Evolutionary conservation across 371 early-diverging fungal species (phyloP).

Genomic region (Rhizopus delemar): DNA sequence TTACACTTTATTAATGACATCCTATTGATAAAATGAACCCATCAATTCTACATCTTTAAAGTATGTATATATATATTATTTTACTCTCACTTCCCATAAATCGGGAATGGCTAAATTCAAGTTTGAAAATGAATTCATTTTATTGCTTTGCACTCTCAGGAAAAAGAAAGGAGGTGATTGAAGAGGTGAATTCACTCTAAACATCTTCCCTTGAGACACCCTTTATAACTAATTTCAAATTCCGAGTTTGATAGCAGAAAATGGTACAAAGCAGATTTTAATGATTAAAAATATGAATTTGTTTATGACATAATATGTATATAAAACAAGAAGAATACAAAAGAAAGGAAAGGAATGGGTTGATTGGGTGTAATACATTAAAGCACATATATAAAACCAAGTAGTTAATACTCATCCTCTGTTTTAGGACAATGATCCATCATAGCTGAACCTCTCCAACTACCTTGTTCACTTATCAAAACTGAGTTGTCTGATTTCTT

Average conservation of each 20-base stretch:
- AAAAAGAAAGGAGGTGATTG: not conserved
- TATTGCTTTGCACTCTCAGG: not conserved
- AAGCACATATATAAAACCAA: not conserved
- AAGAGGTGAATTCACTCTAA: no score
- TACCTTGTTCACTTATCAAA: conserved; percentile 18
- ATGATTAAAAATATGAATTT: not conserved
- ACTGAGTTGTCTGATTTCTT: conserved; percentile 20
- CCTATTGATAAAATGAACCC: conserved; percentile 30
- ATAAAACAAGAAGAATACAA: not conserved
- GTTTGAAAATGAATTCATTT: conserved; percentile 47
- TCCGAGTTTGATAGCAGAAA: no score
- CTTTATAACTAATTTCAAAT: no score
- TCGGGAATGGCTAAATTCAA: conserved; percentile 46
- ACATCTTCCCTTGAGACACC: not conserved
- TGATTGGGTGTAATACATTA: not conserved
- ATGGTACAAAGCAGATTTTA: not conserved
- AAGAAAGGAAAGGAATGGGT: not conserved
- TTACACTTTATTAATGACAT: conserved; percentile 72
- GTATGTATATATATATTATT: not conserved
- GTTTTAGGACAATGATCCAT: conserved; percentile 17
- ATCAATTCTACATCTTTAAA: not conserved
- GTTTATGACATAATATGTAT: not conserved
- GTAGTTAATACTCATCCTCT: conserved; percentile 6
- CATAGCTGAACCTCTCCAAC: conserved; percentile 31
- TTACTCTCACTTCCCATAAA: conserved; percentile 58